Conservation (phyloP, 345 rosid genomes). For the Eucalyptus marginata region DNA sequence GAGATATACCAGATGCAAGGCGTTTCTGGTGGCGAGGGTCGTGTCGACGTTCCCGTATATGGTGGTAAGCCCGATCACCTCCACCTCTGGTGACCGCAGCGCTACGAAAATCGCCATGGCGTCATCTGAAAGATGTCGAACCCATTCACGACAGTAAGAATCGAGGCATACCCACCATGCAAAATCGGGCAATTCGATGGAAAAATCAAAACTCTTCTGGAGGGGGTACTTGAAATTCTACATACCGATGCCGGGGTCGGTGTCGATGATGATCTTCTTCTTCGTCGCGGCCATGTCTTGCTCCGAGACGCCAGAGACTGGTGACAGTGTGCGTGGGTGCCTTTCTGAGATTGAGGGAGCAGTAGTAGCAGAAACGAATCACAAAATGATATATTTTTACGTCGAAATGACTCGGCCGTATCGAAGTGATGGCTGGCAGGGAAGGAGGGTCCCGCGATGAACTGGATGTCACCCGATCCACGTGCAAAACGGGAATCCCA, state of each 20-base stretch:
- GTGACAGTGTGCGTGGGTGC: neutral
- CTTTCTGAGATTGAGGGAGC: neutral
- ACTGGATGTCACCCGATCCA: neutral
- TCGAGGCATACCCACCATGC: neutral
- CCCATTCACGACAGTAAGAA: neutral
- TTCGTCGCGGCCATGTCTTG: slow-evolving; percentile 9
- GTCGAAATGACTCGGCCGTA: neutral
- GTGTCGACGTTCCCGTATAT: slow-evolving; percentile 87
- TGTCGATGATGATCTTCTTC: slow-evolving; percentile 87
- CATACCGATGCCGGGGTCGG: slow-evolving; percentile 86
- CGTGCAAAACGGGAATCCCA: neutral
- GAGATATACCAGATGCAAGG: slow-evolving; percentile 74
- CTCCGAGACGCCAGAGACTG: neutral
- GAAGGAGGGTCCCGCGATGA: neutral
- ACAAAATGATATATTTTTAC: neutral
- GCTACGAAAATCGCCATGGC: slow-evolving; percentile 93
- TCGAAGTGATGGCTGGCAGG: neutral
- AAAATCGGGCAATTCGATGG: neutral
- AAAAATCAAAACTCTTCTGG: neutral
- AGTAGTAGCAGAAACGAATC: no score
- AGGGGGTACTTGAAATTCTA: neutral
- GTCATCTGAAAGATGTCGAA: slow-evolving; percentile 39
- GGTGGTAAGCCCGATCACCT: slow-evolving; percentile 86
- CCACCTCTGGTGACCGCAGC: slow-evolving; percentile 73
- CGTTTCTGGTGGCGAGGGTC: slow-evolving; percentile 73